Conservation (phyloP, 305 asterid species). For the Solanum chacoense region DNA sequence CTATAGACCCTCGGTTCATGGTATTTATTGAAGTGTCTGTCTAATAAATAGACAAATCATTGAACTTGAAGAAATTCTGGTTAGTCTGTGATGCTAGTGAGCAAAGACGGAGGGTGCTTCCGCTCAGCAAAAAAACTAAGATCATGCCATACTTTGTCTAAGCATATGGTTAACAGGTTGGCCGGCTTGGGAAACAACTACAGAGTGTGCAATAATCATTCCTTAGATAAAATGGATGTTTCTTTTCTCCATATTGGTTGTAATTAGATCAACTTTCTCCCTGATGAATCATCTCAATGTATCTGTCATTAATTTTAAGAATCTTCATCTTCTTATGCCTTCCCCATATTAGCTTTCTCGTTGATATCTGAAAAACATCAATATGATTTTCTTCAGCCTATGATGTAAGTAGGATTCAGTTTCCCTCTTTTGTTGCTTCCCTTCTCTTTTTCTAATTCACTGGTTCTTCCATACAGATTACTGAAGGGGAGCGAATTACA, state of each 20-base stretch:
- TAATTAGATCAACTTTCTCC: not conserved
- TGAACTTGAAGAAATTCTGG: not conserved
- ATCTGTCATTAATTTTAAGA: not conserved
- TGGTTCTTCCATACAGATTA: conserved; percentile 30
- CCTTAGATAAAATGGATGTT: not conserved
- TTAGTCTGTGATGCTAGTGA: not conserved
- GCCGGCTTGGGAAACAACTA: not conserved
- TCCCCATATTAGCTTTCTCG: not conserved
- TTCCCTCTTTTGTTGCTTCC: not conserved
- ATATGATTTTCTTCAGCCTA: not conserved
- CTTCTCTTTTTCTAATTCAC: not conserved
- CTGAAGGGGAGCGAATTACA: conserved; percentile 75
- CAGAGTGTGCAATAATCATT: not conserved
- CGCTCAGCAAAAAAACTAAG: not conserved
- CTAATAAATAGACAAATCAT: not conserved
- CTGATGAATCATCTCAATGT: not conserved
- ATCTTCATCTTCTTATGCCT: not conserved
- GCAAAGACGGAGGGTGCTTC: not conserved
- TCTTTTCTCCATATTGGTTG: not conserved
- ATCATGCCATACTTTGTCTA: not conserved
- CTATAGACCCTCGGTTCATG: not conserved
- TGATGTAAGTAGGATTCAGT: not conserved
- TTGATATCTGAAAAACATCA: not conserved
- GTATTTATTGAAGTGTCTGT: not conserved
- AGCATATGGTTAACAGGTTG: not conserved